Conservation (phyloP, 495 filamentous ascomycete species). For the Penicillium macrosclerotiorum region DNA sequence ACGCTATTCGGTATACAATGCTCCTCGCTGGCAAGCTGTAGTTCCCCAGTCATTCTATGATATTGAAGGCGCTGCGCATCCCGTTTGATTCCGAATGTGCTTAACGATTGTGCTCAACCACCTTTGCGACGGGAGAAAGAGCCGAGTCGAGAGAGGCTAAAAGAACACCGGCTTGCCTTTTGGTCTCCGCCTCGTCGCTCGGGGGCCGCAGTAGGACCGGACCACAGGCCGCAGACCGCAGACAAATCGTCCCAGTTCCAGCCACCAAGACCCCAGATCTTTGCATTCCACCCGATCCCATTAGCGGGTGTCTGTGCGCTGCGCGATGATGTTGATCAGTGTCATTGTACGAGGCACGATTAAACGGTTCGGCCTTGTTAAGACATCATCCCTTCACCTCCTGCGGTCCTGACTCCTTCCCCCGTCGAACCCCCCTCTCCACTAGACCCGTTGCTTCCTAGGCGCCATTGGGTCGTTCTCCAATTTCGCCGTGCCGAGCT, state of each 20-base stretch:
- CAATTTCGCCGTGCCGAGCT: slow-evolving; percentile 2
- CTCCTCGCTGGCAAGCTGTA: not conserved
- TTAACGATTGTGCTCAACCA: too few species aligned
- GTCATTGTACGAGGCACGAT: slow-evolving; percentile 12
- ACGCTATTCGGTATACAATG: slow-evolving; percentile 1
- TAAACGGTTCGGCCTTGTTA: slow-evolving; percentile 22
- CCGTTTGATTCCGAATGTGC: too few species aligned
- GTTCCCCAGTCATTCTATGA: not conserved
- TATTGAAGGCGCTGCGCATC: not conserved
- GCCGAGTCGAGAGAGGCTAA: too few species aligned
- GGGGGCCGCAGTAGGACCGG: too few species aligned
- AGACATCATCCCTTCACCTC: slow-evolving; percentile 23
- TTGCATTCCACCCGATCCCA: slow-evolving; percentile 15
- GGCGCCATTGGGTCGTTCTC: slow-evolving; percentile 20
- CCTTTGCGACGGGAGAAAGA: too few species aligned
- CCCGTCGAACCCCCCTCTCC: not conserved
- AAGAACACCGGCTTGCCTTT: too few species aligned
- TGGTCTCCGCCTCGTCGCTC: too few species aligned
- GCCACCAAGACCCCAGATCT: slow-evolving; percentile 22
- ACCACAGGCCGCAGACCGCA: too few species aligned
- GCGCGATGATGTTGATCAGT: slow-evolving; percentile 21
- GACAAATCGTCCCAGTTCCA: slow-evolving; percentile 1
- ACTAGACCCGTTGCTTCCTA: slow-evolving; percentile 7
- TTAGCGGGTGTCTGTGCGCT: slow-evolving; percentile 26
- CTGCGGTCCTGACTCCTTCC: slow-evolving; percentile 4